Base-by-base conservation (phyloP, 495 filamentous ascomycete species). In the Neurospora hispaniola region DNA sequence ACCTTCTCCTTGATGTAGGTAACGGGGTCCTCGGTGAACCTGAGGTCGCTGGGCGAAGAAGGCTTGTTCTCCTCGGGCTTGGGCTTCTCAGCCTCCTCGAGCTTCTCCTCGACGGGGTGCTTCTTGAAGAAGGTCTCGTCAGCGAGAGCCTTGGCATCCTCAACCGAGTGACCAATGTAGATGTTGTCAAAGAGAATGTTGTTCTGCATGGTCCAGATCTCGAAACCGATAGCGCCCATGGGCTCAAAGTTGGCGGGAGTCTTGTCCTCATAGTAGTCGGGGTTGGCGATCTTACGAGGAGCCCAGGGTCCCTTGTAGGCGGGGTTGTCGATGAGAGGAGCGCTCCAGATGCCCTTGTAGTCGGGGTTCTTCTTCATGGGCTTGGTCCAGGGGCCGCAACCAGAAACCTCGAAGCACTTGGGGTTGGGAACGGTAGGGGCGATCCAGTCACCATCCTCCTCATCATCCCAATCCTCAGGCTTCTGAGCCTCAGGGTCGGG, bases 121-220 rank as follows among this genome's bases (percentile, higher is more conserved):
- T 99, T 99, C 84, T 95, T 84, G 82, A 94, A 92, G 84, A 94
- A 99, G 75, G 93, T 96, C 87, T 97, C 93, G 69, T 92, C 84
- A 81, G 95, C 91, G 76, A 99, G 86, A 85, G 94, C 92, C 83
- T 91, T 89, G 73, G 96, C 96, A 76, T 99, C 96, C 80, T 92
- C 93, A 76, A 93, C 82, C 62, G 96, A 99, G 90, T 99, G 96
- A 75, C 96, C 96, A 83, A 99, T 92, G 89, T 98, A 99, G 88
- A 99, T 94, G 90, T 99, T 99, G 89, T 98, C 94, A 79, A 99
- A 99, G 77, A 98, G 90, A 75, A 98, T 97, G 82, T 98, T 92
- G 83, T 90, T 96, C 81, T 97, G 96, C 96, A 99, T 99, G 78
- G 96, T 98, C 96, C 96, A 99, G 85, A 99, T 93, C 84, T 98